Base-by-base conservation (phyloP, 768 basidiomycete species). In the Tylopilus sp. region DNA sequence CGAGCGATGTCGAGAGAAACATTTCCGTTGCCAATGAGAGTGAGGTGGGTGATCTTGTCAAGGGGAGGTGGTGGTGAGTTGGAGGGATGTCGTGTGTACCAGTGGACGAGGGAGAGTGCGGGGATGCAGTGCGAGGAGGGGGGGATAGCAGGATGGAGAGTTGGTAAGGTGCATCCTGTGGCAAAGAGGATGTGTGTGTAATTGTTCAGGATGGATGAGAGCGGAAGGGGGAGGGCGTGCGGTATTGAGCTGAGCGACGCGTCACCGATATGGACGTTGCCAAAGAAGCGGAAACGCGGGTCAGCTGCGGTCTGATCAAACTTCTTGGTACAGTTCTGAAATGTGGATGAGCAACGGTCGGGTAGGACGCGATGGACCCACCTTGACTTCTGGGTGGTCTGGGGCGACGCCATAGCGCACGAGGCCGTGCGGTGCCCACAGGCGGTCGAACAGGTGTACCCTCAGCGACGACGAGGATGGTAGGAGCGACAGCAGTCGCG, bases 351-450 rank as follows among this genome's bases (percentile, higher is more conserved):
- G 62, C 44, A 18, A 20, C 25, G 49, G 44, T 38, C 20, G 51
- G 44, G 39, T 44, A 46, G 3, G 40, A 42, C 22, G 48, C 15
- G 26, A 28, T 17, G 40, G 28, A 38, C 53, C 48, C 47, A 61
- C 95, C 82, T 98, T 99, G 69, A 98, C 95, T 73, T 98, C 95
- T 10, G 97, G 93, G 69, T 98, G 95, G 72, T 98, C 95, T 40
- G 95, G 95, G 11, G 97, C 95, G 13, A 99, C 95, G 0, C 97
- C 95, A 63, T 95, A 99, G 40, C 97, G 77, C 4, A 97, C 94
- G 1, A 98, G 78, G 1, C 97, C 97, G 64, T 97, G 91, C 11
- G 95, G 95, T 25, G 92, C 85, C 81, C 95, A 98, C 11, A 95
- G 76, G 30, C 91, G 79, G 71, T 99, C 95, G 66, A 83, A 99